These are phyloP conservation scores for Symbiodinium pilosum DNA, from an alignment of 73 alveolate species.

Conservation along the genomic window DNA sequence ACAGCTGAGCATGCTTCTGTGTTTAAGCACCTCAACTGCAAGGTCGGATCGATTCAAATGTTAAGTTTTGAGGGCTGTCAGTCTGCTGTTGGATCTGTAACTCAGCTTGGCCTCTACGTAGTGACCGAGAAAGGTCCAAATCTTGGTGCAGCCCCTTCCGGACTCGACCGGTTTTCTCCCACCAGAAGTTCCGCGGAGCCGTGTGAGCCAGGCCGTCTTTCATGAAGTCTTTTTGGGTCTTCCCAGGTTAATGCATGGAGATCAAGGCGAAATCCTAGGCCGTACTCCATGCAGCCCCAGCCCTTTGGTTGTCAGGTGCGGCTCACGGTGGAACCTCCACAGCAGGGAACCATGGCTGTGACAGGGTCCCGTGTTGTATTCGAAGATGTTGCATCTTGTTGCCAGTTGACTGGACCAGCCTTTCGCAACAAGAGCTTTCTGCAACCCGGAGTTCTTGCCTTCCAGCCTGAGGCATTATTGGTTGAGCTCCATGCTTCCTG, in stretches of 20 bases:
- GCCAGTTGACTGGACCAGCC: too few relatives aligned
- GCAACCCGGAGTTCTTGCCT: neutral
- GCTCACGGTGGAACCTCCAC: neutral
- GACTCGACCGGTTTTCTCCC: neutral
- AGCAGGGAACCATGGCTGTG: neutral
- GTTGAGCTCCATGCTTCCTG: too few relatives aligned
- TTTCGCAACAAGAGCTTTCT: neutral
- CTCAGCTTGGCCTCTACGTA: too few relatives aligned
- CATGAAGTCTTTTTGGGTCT: too few relatives aligned
- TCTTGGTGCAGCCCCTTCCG: conserved; percentile 9
- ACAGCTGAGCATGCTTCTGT: neutral
- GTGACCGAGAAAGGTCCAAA: too few relatives aligned
- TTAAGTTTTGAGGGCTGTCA: neutral
- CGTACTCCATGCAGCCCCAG: too few relatives aligned
- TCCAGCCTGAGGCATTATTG: neutral
- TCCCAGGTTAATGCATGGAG: too few relatives aligned
- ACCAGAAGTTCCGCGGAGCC: conserved; percentile 3
- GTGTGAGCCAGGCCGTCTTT: neutral
- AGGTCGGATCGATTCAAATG: too few relatives aligned
- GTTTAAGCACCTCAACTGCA: neutral
- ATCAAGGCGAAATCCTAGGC: neutral
- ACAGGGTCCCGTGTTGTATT: neutral
- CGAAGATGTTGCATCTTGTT: neutral
- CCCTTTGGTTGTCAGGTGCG: neutral
- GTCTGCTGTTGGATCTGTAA: neutral